Percentiles rank a stretch among this genome's conserved stretches.
Evolutionary conservation across 345 rosid species (phyloP).

Genomic region (Aurinia saxatilis): DNA sequence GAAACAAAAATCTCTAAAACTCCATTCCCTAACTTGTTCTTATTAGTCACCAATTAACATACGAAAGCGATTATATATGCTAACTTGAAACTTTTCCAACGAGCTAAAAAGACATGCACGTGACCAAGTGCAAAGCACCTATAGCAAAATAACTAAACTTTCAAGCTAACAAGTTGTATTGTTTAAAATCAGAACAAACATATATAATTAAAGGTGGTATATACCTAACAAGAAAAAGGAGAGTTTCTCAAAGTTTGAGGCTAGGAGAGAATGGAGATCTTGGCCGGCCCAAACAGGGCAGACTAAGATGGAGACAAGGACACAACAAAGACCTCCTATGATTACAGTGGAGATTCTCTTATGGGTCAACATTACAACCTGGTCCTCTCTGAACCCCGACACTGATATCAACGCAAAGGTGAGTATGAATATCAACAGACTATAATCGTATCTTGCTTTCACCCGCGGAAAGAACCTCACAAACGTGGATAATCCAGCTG

Average conservation of each 20-base stretch:
- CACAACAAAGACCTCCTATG: constrained; percentile 49
- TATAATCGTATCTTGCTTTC: constrained; percentile 84
- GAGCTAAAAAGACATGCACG: neutral
- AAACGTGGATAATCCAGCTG: constrained; percentile 61
- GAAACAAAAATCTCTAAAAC: no score
- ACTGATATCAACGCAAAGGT: constrained; percentile 69
- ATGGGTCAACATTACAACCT: constrained; percentile 46
- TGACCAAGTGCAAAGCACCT: constrained; percentile 15
- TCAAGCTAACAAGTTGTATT: neutral
- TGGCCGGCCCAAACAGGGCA: constrained; percentile 70
- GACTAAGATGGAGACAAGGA: constrained; percentile 41
- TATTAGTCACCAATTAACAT: neutral
- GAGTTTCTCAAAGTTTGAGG: constrained; percentile 47
- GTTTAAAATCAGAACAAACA: neutral
- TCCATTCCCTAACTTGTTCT: neutral
- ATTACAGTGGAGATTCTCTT: constrained; percentile 54
- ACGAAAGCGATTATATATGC: neutral
- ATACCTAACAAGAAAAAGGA: constrained; percentile 57
- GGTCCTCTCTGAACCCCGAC: constrained; percentile 53
- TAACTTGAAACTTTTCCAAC: constrained; percentile 4
- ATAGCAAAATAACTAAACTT: neutral
- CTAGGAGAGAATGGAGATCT: constrained; percentile 51
- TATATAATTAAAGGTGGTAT: neutral
- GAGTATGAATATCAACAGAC: constrained; percentile 61
- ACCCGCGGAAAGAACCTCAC: constrained; percentile 62